Conservation (phyloP, 306 rosid genomes). For the Parietaria judaica region DNA sequence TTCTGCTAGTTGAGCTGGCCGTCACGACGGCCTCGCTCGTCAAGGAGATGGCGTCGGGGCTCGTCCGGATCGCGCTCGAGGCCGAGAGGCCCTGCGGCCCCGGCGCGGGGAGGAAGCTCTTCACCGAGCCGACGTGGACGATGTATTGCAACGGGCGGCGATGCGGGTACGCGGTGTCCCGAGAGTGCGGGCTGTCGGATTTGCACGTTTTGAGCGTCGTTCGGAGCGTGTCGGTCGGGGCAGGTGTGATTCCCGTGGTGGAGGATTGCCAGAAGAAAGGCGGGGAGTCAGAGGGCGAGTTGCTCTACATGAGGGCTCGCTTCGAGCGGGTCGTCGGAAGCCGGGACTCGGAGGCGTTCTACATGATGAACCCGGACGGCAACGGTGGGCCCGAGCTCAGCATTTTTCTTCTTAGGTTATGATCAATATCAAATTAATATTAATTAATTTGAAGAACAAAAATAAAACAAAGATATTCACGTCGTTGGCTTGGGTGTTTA, state of each 20-base stretch:
- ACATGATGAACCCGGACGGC: slow-evolving; percentile 92
- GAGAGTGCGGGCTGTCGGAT: slow-evolving; percentile 62
- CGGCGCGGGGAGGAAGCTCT: slow-evolving; percentile 31
- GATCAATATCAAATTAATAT: background rate
- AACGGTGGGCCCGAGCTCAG: slow-evolving; percentile 89
- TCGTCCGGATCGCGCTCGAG: slow-evolving; percentile 80
- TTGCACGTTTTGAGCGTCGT: slow-evolving; percentile 58
- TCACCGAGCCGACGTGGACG: slow-evolving; percentile 67
- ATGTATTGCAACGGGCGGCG: slow-evolving; percentile 85
- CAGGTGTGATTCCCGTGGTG: slow-evolving; percentile 74
- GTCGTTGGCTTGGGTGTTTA: background rate
- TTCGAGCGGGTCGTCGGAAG: slow-evolving; percentile 94
- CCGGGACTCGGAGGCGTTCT: slow-evolving; percentile 94
- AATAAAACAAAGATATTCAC: background rate
- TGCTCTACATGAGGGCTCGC: slow-evolving; percentile 87
- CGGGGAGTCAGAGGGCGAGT: slow-evolving; percentile 54
- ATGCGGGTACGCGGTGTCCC: slow-evolving; percentile 58
- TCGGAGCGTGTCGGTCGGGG: slow-evolving; percentile 78
- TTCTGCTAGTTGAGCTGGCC: slow-evolving; percentile 64
- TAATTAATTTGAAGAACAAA: background rate
- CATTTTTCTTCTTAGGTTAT: slow-evolving; percentile 72
- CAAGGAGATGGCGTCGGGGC: slow-evolving; percentile 89
- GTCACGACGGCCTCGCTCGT: slow-evolving; percentile 71
- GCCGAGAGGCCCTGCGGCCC: slow-evolving; percentile 32
- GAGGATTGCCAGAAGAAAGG: slow-evolving; percentile 30